phyloP scores from a whole-genome alignment of 345 rosid species.

The Streptanthus diversifolius region DNA sequence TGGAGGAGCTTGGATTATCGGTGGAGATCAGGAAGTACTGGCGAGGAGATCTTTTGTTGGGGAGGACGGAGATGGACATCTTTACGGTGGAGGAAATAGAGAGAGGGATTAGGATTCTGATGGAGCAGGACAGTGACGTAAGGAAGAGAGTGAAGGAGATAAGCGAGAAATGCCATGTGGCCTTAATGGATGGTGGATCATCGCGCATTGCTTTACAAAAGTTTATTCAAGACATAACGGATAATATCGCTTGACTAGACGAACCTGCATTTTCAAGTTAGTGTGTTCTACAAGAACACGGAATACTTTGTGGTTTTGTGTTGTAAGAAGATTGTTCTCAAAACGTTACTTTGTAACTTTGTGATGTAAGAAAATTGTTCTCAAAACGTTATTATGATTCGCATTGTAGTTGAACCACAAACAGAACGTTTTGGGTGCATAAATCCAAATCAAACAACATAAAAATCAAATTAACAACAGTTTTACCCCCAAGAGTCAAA shows the following conservation, averaged over 20 bases:
- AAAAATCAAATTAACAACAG: constrained; percentile 22
- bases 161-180: constrained; percentile 29
- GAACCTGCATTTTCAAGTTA: neutral
- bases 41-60: neutral
- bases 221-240: constrained; percentile 25
- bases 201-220: constrained; percentile 22
- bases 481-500: neutral
- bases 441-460: constrained; percentile 20
- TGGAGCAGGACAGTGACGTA: constrained; percentile 33
- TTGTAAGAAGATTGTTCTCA: neutral
- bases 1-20: constrained; percentile 40
- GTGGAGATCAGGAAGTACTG: constrained; percentile 41
- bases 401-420: neutral
- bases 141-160: constrained; percentile 37
- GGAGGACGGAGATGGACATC: neutral
- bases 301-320: neutral
- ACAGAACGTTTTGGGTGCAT: neutral
- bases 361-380: neutral
- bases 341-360: neutral
- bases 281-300: neutral
- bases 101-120: constrained; percentile 33
- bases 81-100: constrained; percentile 37
- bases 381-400: neutral
- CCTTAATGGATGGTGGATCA: constrained; percentile 41
- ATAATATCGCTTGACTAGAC: neutral